Evolutionary conservation across 257 asterid species (phyloP), one percentile per base, ranked within the genome.

Genomic region (Nicotiana paniculata): DNA sequence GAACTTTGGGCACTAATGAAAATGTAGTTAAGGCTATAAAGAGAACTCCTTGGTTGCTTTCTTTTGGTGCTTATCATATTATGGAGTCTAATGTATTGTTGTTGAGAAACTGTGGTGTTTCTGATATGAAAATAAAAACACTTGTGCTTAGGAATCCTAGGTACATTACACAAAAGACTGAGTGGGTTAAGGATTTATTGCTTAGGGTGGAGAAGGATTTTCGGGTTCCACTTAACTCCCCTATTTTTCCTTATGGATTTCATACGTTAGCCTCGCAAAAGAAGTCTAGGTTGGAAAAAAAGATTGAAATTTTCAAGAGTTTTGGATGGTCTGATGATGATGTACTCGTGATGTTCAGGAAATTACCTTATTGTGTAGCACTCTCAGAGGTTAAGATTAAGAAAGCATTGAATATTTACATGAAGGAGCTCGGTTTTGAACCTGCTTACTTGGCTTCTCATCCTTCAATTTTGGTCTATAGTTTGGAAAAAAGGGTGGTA

Each of bases 231-330:
- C 77, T 24, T 39, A 4, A 39, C 24, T 69, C 77, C 1, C 0
- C 77, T 39, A 69, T 69, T 9, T 69, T 69, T 69, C 77, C 77
- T 69, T 69, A 69, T 69, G 57, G 57, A 69, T 69, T 69, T 39
- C 57, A 39, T n/a, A 5, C 77, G 6, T 69, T 69, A 69, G 77
- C 77, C 6, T 39, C 57, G 1, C 77, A 69, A 43, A 69, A 69
- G 57, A 69, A 39, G 11, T 28, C 32, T 2, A 39, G 33, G 32
- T 69, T 54, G 43, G 77, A 39, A 5, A 21, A 39, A 24, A 39
- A 69, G 77, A 26, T 69, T 69, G 77, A 39, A 28, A 39, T 69
- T 39, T 69, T 69, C 54, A 69, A 1, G 77, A 69, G 77, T 39
- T 69, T 69, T 69, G 77, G 77, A 69, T 69, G 57, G 77, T 18